Evolutionary conservation across 225 moss, liverwort and hornwort species (phyloP), one percentile per base, ranked within the genome.

Genomic region (Polytrichum formosum): DNA sequence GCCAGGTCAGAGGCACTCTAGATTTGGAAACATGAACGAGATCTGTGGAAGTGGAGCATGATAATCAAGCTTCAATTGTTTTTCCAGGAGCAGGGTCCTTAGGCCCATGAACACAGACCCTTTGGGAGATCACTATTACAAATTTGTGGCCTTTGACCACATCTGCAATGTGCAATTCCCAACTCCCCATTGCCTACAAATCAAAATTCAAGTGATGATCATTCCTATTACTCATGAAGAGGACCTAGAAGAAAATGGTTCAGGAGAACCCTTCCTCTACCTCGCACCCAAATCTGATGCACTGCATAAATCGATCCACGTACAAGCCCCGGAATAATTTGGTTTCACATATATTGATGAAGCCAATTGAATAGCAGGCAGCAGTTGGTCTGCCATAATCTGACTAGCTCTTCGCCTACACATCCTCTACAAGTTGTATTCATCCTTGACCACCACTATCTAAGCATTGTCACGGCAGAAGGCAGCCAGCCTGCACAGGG

Each of bases 371-470:
- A 58, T 58, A 20, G 58, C 46, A 58, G 58, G 58, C 58, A 23
- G 58, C 58, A 58, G 58, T 58, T 58, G 58, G 21, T 21, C 58
- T 58, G 58, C 58, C 21, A 6, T 23, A 58, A 20, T 23, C 23
- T 20, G 58, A 58, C n/a, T 58, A 58, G 58, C 58, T 58, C 58
- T 58, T 23, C 21, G 23, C 58, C 58, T 58, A 58, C 58, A 58
- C 58, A 58, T 58, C 23, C 46, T 46, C 46, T 46, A 46, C 46
- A 46, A 46, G 46, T 46, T 46, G 46, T 16, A 46, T 46, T 46
- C 46, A 46, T 58, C 58, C 58, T 58, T 58, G 58, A 58, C 58
- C 20, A 58, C 58, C 58, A 58, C 58, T 23, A 21, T 58, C 58
- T 58, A 58, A 6, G 58, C 58, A 58, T 23, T 20, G 21, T 20